phyloP scores from a whole-genome alignment of 148 eudicot genomes.

The Fagopyrum homotropicum region DNA sequence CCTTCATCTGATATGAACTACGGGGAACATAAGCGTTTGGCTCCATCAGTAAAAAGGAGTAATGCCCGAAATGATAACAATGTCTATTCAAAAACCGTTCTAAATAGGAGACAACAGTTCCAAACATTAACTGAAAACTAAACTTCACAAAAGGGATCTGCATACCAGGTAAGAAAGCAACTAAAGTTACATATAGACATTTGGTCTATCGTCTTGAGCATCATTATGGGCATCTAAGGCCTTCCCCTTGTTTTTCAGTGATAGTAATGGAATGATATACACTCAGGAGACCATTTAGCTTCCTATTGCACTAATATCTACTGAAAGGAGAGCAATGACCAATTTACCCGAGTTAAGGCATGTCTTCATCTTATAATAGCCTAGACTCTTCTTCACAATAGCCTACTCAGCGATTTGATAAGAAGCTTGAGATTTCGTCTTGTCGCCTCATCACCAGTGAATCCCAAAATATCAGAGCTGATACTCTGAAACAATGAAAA shows the following conservation, averaged over 20 bases:
- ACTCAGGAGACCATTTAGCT: not conserved
- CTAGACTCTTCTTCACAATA: constrained; percentile 32
- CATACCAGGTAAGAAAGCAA: not conserved
- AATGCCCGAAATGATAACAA: too few relatives aligned
- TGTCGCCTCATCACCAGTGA: constrained; percentile 91
- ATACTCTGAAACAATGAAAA: constrained; percentile 49
- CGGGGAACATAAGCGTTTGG: too few relatives aligned
- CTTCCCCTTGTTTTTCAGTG: not conserved
- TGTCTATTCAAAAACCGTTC: not conserved
- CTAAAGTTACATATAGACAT: not conserved
- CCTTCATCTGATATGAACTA: not conserved
- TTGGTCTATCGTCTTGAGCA: not conserved
- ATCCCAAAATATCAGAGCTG: constrained; percentile 78
- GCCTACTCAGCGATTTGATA: constrained; percentile 90
- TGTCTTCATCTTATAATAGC: not conserved
- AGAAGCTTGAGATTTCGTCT: constrained; percentile 70
- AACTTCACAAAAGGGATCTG: not conserved
- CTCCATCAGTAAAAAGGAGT: too few relatives aligned
- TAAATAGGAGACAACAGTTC: not conserved
- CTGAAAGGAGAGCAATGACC: not conserved
- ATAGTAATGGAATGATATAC: not conserved
- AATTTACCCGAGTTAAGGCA: not conserved
- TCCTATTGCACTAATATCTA: not conserved
- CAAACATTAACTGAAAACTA: not conserved
- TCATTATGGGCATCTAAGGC: not conserved